Evolutionary conservation across 352 stramenopile species (phyloP).

Genomic region (Globisporangium cylindrosporum): DNA sequence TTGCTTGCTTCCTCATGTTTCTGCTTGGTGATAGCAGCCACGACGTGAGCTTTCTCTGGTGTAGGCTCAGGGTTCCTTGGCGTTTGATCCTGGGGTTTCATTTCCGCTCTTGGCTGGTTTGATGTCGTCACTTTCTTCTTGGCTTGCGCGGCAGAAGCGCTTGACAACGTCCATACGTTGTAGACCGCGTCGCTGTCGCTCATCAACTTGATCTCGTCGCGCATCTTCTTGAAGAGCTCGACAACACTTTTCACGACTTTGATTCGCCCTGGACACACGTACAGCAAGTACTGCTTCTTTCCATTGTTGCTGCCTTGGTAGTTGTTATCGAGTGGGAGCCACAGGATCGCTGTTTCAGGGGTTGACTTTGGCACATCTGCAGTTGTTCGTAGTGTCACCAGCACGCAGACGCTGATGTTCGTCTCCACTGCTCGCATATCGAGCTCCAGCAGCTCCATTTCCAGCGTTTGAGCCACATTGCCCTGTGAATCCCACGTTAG

Average conservation of each 20-base stretch:
- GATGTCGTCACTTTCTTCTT: background rate
- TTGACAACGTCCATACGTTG: conserved; percentile 35
- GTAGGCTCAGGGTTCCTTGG: background rate
- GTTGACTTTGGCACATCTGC: background rate
- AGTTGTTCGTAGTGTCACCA: conserved; percentile 25
- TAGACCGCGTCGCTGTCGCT: conserved; percentile 27
- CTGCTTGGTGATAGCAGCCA: background rate
- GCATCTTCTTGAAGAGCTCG: conserved; percentile 49
- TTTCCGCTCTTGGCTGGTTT: background rate
- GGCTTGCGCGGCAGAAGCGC: background rate
- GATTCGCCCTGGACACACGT: conserved; percentile 55
- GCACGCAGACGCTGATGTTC: conserved; percentile 29
- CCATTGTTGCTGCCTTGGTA: conserved; percentile 6
- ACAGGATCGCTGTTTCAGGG: conserved; percentile 40
- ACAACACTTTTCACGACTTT: conserved; percentile 59
- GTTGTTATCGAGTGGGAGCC: conserved; percentile 24
- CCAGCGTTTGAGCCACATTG: conserved; percentile 36
- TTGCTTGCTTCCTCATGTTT: background rate
- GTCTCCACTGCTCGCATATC: conserved; percentile 27
- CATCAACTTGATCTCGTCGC: conserved; percentile 40
- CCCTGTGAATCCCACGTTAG: conserved; percentile 64
- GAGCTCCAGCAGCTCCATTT: conserved; percentile 62
- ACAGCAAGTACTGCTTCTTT: conserved; percentile 47
- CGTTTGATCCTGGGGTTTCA: background rate
- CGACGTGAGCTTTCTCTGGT: background rate